Evolutionary conservation across 495 filamentous ascomycete genomes (phyloP).

Genomic region (Xylaria cubensis): DNA sequence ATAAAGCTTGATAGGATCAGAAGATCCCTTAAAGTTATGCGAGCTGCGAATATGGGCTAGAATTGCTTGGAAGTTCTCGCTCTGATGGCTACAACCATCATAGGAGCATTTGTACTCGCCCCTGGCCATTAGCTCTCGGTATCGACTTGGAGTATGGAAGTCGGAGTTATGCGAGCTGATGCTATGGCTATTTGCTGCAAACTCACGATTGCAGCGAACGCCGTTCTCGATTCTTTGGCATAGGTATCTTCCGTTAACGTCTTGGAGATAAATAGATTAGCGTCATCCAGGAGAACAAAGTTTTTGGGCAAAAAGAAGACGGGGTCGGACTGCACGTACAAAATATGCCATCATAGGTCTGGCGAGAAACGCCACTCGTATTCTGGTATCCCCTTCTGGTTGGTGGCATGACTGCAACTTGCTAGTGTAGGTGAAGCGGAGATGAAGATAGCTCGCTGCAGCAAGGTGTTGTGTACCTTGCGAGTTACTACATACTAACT

Average conservation of each 20-base stretch:
- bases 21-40: neutral
- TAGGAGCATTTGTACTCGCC: neutral
- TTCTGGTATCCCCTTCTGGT: neutral
- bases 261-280: neutral
- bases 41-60: neutral
- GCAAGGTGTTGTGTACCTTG: neutral
- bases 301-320: neutral
- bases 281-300: neutral
- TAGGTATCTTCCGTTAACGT: conserved; percentile 2
- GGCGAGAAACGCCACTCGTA: conserved; percentile 5
- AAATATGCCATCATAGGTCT: neutral
- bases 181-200: neutral
- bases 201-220: neutral
- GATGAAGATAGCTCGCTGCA: neutral
- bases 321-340: neutral
- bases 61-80: neutral
- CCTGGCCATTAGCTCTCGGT: neutral
- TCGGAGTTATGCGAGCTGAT: conserved; percentile 9
- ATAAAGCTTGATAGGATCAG: neutral
- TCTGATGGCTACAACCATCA: neutral
- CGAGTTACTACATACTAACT: neutral
- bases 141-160: neutral
- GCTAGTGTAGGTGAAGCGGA: neutral
- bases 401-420: neutral
- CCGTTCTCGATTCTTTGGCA: neutral